A percentile compares a stretch with the other conserved stretches of the same genome.
phyloP scores from a whole-genome alignment of 768 basidiomycete species.

The Pholiota microspora region DNA sequence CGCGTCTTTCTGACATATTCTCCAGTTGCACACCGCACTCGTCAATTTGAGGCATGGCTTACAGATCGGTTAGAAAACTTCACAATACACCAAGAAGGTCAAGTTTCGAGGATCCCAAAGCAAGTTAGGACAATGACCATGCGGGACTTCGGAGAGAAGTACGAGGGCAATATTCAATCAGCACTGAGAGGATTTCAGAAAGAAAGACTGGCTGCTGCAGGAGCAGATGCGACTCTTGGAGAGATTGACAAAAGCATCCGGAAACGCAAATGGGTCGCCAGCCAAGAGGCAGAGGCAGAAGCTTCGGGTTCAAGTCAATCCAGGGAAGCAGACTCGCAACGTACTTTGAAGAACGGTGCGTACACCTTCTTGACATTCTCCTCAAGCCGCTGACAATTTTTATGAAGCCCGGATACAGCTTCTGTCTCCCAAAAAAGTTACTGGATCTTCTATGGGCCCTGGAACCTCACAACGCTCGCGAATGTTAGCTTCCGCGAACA shows the following conservation, averaged over 20 bases:
- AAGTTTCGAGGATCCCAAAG: constrained; percentile 72
- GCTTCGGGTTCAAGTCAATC: constrained; percentile 28
- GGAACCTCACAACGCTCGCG: constrained; percentile 51
- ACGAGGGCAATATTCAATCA: constrained; percentile 72
- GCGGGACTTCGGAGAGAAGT: constrained; percentile 77
- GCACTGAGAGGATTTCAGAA: constrained; percentile 68
- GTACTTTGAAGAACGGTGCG: constrained; percentile 62
- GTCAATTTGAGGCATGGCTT: constrained; percentile 76
- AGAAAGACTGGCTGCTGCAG: constrained; percentile 52
- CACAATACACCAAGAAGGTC: constrained; percentile 70
- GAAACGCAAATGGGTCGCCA: constrained; percentile 77
- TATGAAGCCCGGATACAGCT: constrained; percentile 30
- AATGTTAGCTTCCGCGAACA: constrained; percentile 34
- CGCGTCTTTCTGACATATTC: constrained; percentile 6
- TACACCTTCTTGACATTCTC: background rate
- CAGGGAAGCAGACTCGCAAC: constrained; percentile 36
- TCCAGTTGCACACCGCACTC: constrained; percentile 69
- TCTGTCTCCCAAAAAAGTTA: constrained; percentile 58
- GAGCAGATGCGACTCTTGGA: constrained; percentile 45
- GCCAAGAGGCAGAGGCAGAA: constrained; percentile 50
- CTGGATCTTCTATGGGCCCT: constrained; percentile 48
- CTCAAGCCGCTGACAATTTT: background rate
- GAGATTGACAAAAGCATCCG: constrained; percentile 67
- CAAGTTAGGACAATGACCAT: constrained; percentile 70
- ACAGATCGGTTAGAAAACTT: constrained; percentile 73